These are phyloP conservation scores for Phytophthora melonis DNA, from an alignment of 352 stramenopile genomes.

Conservation along the genomic window DNA sequence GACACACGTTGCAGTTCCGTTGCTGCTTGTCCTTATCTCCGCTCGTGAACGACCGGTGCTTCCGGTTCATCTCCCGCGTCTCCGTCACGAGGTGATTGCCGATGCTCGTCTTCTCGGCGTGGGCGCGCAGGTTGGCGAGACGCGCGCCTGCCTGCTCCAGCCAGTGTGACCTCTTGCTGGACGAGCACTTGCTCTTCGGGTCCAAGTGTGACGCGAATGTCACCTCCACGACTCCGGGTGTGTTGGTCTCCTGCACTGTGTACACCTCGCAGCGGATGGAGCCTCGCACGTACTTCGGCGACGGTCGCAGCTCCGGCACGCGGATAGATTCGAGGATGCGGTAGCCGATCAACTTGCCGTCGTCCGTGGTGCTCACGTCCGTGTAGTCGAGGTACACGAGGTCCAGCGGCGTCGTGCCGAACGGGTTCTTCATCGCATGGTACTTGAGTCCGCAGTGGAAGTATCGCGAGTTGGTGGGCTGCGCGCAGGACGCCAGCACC, in stretches of 20 bases:
- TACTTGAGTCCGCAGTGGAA: conserved; percentile 90
- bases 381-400: conserved; percentile 90
- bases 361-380: conserved; percentile 69
- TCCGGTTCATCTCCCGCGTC: conserved; percentile 40
- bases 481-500: conserved; percentile 72
- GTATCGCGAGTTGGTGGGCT: conserved; percentile 61
- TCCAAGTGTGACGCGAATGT: conserved; percentile 87
- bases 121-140: conserved; percentile 65
- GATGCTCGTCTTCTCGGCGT: conserved; percentile 78
- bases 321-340: conserved; percentile 87
- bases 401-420: conserved; percentile 67
- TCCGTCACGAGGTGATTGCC: conserved; percentile 62
- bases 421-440: conserved; percentile 84
- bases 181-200: conserved; percentile 80
- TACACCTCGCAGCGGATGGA: conserved; percentile 88
- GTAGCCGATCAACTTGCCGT: conserved; percentile 74
- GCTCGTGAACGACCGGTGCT: conserved; percentile 45
- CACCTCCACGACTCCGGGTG: conserved; percentile 79
- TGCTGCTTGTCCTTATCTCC: conserved; percentile 54
- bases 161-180: conserved; percentile 65
- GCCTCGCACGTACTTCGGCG: conserved; percentile 70
- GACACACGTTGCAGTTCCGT: conserved; percentile 73
- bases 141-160: conserved; percentile 64
- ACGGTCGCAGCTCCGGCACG: conserved; percentile 63
- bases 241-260: conserved; percentile 74